Conservation (phyloP, 139 green algal species). For the Chlorella ohadii region DNA sequence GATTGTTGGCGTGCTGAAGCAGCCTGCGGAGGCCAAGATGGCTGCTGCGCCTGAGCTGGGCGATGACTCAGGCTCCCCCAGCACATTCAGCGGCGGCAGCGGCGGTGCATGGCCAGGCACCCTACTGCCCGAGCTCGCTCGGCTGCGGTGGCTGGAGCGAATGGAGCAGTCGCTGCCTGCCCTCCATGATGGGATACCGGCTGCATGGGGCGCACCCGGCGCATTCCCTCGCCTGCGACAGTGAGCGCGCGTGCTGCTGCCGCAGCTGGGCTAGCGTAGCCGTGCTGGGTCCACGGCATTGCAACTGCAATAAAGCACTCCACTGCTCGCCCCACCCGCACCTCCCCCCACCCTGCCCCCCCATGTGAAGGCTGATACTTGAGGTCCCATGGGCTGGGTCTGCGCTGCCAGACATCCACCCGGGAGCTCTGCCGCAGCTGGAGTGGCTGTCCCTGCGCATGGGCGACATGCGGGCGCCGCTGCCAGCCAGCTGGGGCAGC, state of each 20-base stretch:
- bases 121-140: not conserved
- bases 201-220: not conserved
- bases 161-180: not conserved
- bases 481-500: not conserved
- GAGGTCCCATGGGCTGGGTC: not conserved
- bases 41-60: not conserved
- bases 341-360: not conserved
- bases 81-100: not conserved
- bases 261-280: no score
- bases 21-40: not conserved
- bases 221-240: not conserved
- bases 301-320: no score
- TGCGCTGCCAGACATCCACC: not conserved
- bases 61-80: not conserved
- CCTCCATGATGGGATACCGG: not conserved
- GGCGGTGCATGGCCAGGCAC: not conserved
- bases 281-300: no score
- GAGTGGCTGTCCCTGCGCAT: not conserved
- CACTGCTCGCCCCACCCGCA: not conserved
- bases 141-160: not conserved
- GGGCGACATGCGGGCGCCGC: not conserved
- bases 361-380: not conserved
- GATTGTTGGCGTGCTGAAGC: no score
- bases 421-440: not conserved
- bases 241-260: not conserved